Conservation (phyloP, 257 asterid species). For the Echium plantagineum region DNA sequence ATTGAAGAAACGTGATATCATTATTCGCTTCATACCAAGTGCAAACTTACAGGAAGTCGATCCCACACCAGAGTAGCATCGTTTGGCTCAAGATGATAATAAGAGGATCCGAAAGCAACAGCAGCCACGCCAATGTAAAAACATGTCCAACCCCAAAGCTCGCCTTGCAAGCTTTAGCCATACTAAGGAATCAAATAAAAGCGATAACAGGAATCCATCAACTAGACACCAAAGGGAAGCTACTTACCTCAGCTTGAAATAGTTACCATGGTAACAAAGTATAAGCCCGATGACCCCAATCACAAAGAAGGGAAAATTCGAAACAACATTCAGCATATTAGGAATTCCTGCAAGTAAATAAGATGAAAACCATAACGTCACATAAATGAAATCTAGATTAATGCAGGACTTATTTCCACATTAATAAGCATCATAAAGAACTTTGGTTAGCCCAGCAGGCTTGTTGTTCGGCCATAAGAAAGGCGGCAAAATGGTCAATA, state of each 20-base stretch:
- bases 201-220: not conserved
- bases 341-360: conserved; percentile 61
- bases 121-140: conserved; percentile 80
- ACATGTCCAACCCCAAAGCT: conserved; percentile 85
- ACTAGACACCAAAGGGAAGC: not conserved
- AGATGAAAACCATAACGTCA: conserved; percentile 1
- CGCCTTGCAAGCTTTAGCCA: conserved; percentile 64
- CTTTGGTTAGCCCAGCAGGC: too few species aligned
- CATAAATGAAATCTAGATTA: conserved; percentile 1
- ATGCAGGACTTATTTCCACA: not conserved
- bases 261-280: conserved; percentile 62
- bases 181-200: not conserved
- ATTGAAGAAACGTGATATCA: not conserved
- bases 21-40: conserved; percentile 8
- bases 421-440: too few species aligned
- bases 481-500: too few species aligned
- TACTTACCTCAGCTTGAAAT: conserved; percentile 78
- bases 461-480: too few species aligned
- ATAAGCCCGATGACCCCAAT: conserved; percentile 75
- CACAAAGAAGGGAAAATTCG: conserved; percentile 76
- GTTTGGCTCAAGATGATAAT: conserved; percentile 86
- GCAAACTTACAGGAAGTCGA: conserved; percentile 78
- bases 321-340: conserved; percentile 73
- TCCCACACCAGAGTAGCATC: conserved; percentile 94
- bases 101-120: conserved; percentile 87